These are phyloP conservation scores for Calophaca sinica DNA, from an alignment of 306 rosid genomes.

Conservation along the genomic window DNA sequence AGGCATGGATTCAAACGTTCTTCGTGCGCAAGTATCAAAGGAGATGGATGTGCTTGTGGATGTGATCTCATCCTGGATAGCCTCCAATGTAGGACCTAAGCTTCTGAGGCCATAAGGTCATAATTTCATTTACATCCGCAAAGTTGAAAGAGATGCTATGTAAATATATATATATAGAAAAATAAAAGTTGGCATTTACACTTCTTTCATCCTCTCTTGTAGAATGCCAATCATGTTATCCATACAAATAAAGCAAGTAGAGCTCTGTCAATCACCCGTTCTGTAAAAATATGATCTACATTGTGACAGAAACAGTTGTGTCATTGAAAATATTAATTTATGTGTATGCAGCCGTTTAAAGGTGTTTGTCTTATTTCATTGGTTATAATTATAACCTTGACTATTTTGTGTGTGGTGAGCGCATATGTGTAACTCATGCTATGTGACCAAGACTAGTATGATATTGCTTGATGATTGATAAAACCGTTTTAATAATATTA, in stretches of 20 bases:
- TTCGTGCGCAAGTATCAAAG: slow-evolving; percentile 74
- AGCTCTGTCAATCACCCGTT: slow-evolving; percentile 1
- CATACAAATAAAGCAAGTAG: slow-evolving; percentile 38
- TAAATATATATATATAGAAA: slow-evolving; percentile 30
- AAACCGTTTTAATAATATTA: no score
- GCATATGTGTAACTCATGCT: no score
- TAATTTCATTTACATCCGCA: neutral
- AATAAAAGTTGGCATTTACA: slow-evolving; percentile 11
- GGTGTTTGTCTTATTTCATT: neutral
- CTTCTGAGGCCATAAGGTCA: slow-evolving; percentile 57
- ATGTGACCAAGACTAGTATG: no score
- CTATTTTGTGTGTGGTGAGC: no score
- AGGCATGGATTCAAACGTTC: slow-evolving; percentile 73
- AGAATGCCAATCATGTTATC: slow-evolving; percentile 39
- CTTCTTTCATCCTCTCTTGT: slow-evolving; percentile 13
- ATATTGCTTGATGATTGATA: no score
- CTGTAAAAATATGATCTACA: slow-evolving; percentile 38
- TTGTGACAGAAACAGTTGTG: slow-evolving; percentile 6
- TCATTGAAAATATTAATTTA: slow-evolving; percentile 30
- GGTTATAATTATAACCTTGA: no score
- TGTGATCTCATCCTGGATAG: slow-evolving; percentile 79
- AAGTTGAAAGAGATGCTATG: slow-evolving; percentile 2
- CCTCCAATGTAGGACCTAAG: slow-evolving; percentile 76
- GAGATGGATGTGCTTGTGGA: slow-evolving; percentile 83
- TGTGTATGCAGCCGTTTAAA: neutral